Evolutionary conservation across 306 rosid genomes (phyloP).

Genomic region (Medicago arabica): DNA sequence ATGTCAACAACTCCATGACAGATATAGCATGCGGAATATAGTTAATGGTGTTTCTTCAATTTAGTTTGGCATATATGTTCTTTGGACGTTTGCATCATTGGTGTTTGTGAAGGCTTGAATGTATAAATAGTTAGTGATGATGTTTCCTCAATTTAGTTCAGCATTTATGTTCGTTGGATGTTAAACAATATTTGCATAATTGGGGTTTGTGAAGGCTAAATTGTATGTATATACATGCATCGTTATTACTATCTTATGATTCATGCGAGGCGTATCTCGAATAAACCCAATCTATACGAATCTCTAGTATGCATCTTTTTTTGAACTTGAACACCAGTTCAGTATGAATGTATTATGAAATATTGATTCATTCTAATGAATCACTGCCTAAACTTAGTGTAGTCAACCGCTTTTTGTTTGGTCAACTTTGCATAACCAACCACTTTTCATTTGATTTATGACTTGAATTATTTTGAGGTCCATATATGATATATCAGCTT

Average conservation of each 20-base stretch:
- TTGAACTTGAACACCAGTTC: not conserved
- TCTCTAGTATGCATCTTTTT: not conserved
- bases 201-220: constrained; percentile 17
- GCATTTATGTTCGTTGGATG: not conserved
- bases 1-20: not conserved
- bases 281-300: not conserved
- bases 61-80: not conserved
- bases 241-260: not conserved
- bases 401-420: not conserved
- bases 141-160: not conserved
- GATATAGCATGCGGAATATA: constrained; percentile 5
- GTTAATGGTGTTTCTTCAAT: constrained; percentile 4
- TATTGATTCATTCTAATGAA: not conserved
- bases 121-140: not conserved
- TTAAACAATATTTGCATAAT: not conserved
- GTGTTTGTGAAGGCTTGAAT: not conserved
- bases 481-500: not conserved
- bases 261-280: not conserved
- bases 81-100: not conserved
- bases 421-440: not conserved
- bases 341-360: not conserved
- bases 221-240: constrained; percentile 35
- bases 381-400: not conserved
- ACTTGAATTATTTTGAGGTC: not conserved
- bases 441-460: not conserved